Evolutionary conservation across 768 basidiomycete species (phyloP).

Genomic region (Trametopsis cervina): DNA sequence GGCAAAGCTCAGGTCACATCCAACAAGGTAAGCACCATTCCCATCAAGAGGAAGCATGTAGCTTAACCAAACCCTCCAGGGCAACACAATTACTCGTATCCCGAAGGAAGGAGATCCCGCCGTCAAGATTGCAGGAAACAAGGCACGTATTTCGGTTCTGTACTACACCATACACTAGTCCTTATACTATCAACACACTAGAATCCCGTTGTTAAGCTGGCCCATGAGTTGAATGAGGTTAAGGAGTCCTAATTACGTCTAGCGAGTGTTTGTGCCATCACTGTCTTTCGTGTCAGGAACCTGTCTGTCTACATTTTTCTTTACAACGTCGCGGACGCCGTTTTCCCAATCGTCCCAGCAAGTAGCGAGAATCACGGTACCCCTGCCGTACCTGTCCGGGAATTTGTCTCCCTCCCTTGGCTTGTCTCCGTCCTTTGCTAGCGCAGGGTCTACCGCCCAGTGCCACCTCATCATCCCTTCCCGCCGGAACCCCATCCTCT

Average conservation of each 20-base stretch:
- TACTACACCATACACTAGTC: neutral
- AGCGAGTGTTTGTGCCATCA: neutral
- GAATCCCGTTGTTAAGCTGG: constrained; percentile 47
- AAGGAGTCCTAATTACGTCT: constrained; percentile 21
- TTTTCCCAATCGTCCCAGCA: constrained; percentile 61
- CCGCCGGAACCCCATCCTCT: constrained; percentile 37
- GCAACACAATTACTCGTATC: constrained; percentile 37
- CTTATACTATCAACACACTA: constrained; percentile 11
- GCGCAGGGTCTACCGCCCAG: constrained; percentile 25
- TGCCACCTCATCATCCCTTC: constrained; percentile 38
- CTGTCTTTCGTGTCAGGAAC: neutral
- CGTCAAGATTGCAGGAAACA: constrained; percentile 37
- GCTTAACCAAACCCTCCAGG: constrained; percentile 16
- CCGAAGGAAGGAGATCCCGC: constrained; percentile 42
- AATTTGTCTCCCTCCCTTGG: constrained; percentile 22
- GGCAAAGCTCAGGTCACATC: constrained; percentile 38
- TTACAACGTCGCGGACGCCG: constrained; percentile 26
- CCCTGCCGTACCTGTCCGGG: constrained; percentile 30
- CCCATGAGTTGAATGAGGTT: constrained; percentile 41
- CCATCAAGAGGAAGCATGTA: neutral
- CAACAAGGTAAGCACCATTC: constrained; percentile 29
- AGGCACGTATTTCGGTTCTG: constrained; percentile 27
- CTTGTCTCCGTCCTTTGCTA: constrained; percentile 21
- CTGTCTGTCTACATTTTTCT: constrained; percentile 15
- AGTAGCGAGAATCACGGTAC: constrained; percentile 40